These are phyloP conservation scores for Podila epicladia DNA, from an alignment of 192 early-diverging fungal genomes.

Conservation along the genomic window DNA sequence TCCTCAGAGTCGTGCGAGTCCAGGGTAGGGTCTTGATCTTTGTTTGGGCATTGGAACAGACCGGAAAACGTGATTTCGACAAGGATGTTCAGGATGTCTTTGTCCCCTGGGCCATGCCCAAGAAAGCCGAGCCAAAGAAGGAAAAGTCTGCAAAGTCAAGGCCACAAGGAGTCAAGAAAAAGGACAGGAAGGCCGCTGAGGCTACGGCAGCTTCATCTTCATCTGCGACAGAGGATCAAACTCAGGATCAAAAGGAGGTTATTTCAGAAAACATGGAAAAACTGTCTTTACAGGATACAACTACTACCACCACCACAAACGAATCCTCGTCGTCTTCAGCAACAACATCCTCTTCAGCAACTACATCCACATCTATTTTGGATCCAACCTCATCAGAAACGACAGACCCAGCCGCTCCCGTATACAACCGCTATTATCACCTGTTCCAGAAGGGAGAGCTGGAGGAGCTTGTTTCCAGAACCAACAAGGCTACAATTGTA, in stretches of 20 bases:
- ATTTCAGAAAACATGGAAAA: conserved; percentile 3
- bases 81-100: conserved; percentile 86
- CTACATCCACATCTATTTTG: background rate
- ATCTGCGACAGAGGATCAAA: background rate
- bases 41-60: conserved; percentile 98
- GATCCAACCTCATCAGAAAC: conserved; percentile 17
- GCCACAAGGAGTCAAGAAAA: conserved; percentile 51
- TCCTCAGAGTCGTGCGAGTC: conserved; percentile 76
- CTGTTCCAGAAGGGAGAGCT: conserved; percentile 90
- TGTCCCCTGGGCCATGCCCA: conserved; percentile 90
- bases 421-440: conserved; percentile 85
- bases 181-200: conserved; percentile 52
- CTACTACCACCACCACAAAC: background rate
- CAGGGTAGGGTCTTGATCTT: conserved; percentile 84
- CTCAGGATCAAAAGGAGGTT: background rate
- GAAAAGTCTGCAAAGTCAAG: conserved; percentile 28
- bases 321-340: background rate
- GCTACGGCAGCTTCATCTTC: background rate
- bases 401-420: conserved; percentile 11
- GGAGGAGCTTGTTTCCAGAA: conserved; percentile 67
- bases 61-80: conserved; percentile 82
- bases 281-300: background rate
- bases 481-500: conserved; percentile 64
- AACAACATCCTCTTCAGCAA: background rate
- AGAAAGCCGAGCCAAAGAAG: conserved; percentile 49